A percentile compares a stretch with the other conserved stretches of the same genome.
Evolutionary conservation across 1,284 basidiomycete species (phyloP).

Genomic region (Ustilago hordei): DNA sequence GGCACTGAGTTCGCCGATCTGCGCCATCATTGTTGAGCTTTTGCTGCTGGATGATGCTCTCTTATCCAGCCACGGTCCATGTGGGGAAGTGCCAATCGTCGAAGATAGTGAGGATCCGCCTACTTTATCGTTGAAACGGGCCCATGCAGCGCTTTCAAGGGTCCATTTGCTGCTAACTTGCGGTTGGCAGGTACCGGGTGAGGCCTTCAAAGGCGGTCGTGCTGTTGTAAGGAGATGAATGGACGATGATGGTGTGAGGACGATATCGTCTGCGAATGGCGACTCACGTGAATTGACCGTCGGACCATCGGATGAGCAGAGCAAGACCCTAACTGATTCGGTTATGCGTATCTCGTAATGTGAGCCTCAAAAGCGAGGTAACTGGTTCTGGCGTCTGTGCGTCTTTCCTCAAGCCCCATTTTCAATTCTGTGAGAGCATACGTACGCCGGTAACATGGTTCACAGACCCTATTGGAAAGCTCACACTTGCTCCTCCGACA

Average conservation of each 20-base stretch:
- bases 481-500: no score
- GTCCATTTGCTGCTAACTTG: background rate
- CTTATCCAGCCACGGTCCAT: conserved; percentile 16
- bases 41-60: background rate
- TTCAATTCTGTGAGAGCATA: no score
- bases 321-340: background rate
- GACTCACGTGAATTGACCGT: background rate
- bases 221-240: background rate
- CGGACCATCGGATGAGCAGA: background rate
- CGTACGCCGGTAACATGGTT: no score
- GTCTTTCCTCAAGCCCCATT: no score
- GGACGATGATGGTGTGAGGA: background rate
- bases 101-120: background rate
- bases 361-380: background rate
- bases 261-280: background rate
- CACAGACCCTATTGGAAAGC: no score
- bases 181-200: background rate
- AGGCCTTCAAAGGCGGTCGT: background rate
- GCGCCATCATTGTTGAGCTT: background rate
- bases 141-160: background rate
- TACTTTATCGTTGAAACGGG: background rate
- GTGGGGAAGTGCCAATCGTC: conserved; percentile 1
- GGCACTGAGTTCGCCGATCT: conserved; percentile 4
- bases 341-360: conserved; percentile 1
- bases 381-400: background rate